Conservation (phyloP, 2,329 filamentous ascomycete species). For the Aureobasidium sp. region DNA sequence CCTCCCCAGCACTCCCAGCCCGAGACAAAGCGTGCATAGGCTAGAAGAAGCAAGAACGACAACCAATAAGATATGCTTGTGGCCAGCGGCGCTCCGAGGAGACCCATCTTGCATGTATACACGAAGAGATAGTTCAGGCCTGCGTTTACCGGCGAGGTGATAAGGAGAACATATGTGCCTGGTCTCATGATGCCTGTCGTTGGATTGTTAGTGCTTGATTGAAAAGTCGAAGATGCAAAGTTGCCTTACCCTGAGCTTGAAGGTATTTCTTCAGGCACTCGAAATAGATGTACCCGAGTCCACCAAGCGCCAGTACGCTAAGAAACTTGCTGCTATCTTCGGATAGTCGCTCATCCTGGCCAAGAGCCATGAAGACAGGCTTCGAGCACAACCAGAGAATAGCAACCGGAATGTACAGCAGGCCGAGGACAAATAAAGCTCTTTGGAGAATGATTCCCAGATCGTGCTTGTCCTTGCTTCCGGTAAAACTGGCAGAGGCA, state of each 20-base stretch:
- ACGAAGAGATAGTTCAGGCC: conserved; percentile 62
- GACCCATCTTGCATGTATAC: conserved; percentile 61
- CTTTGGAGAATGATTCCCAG: conserved; percentile 73
- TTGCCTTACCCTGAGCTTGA: conserved; percentile 47
- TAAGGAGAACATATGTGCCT: conserved; percentile 55
- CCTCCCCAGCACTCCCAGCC: conserved; percentile 78
- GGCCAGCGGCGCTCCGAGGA: conserved; percentile 73
- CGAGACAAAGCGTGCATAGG: conserved; percentile 63
- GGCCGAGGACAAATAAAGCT: conserved; percentile 62
- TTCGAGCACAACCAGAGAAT: conserved; percentile 70
- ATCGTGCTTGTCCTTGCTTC: conserved; percentile 69
- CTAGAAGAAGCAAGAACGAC: conserved; percentile 68
- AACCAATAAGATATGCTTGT: conserved; percentile 82
- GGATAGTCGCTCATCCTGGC: conserved; percentile 72
- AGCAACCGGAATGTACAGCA: conserved; percentile 67
- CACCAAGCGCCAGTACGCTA: conserved; percentile 67
- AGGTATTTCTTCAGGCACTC: conserved; percentile 63
- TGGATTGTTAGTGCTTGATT: not conserved
- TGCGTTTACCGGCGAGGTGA: conserved; percentile 55
- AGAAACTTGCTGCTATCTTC: conserved; percentile 67
- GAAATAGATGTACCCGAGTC: conserved; percentile 81
- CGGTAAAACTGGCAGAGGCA: conserved; percentile 75
- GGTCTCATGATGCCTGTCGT: conserved; percentile 53
- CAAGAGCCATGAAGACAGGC: conserved; percentile 64
- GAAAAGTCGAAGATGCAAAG: not conserved